Evolutionary conservation across 768 basidiomycete genomes (phyloP), one percentile per base, ranked within the genome.

Genomic region (Panaeolus papilionaceus): DNA sequence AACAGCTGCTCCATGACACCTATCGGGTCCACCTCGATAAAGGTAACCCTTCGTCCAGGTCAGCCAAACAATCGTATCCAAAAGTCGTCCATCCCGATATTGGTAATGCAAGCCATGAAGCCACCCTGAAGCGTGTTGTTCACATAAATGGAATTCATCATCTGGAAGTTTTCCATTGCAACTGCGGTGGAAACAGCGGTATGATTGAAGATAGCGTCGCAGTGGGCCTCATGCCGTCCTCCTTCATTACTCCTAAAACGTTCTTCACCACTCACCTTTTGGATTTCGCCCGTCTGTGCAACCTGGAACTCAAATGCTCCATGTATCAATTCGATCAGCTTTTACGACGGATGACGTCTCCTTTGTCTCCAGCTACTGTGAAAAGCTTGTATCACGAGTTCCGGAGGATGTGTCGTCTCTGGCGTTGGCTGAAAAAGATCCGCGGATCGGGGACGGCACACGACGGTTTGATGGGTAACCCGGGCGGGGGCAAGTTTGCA

Each of bases 271-370:
- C 28, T 26, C 20, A 26, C 3, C 20, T 64, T 9, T 42, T 64
- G 14, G 42, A 47, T 5, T 28, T 42, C 26, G 20, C 18, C 20
- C 63, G 40, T 4, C 26, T 16, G 11, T 64, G 40, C 63, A 62
- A 62, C 37, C 20, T 62, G 11, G 61, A 62, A 26, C 20, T 26
- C 16, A 64, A 49, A n/a, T 23, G 39, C 18, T 20, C 63, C 4
- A n/a, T 23, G 14, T 64, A 64, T 20, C 63, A 64, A 23, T 64
- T 42, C 40, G 9, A 9, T 18, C 63, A 44, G 20, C 18, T 20
- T 9, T 4, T 64, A 11, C 63, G 16, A 3, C 39, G 63, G 2
- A 16, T 37, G 3, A 64, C 63, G 3, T 44, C 40, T 20, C n/a
- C 12, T 3, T 14, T 28, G 16, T 64, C 14, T 2, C 40, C 38